Evolutionary conservation across 2,329 filamentous ascomycete genomes (phyloP).

Genomic region (Ciborinia camelliae): DNA sequence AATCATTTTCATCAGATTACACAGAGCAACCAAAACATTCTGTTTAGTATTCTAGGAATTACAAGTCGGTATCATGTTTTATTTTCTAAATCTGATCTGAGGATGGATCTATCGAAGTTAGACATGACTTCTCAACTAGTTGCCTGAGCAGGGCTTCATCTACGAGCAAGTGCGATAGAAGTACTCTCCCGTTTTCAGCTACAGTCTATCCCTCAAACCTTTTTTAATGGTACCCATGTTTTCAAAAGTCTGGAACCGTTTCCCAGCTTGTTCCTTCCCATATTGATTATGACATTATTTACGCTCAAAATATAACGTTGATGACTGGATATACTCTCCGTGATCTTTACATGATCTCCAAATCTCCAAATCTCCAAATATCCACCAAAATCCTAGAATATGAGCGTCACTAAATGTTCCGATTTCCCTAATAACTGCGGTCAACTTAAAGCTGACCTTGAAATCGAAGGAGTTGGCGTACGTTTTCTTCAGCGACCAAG

Average conservation of each 20-base stretch:
- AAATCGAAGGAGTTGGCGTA: not conserved
- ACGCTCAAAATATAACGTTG: no score
- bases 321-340: not conserved
- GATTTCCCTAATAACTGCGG: not conserved
- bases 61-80: no score
- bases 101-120: no score
- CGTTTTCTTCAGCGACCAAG: not conserved
- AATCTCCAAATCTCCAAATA: no score
- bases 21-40: no score
- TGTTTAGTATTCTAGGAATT: no score
- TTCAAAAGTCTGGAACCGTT: not conserved
- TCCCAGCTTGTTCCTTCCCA: not conserved
- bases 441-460: not conserved
- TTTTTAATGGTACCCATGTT: no score
- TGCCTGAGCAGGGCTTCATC: not conserved
- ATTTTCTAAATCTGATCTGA: no score
- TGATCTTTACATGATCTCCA: not conserved
- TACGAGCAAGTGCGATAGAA: not conserved
- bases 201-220: no score
- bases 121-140: no score
- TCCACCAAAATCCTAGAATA: not conserved
- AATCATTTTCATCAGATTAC: no score
- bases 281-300: not conserved
- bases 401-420: not conserved
- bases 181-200: not conserved